Base-by-base conservation (phyloP, 768 basidiomycete species). In the Rhodotorula paludigena region DNA sequence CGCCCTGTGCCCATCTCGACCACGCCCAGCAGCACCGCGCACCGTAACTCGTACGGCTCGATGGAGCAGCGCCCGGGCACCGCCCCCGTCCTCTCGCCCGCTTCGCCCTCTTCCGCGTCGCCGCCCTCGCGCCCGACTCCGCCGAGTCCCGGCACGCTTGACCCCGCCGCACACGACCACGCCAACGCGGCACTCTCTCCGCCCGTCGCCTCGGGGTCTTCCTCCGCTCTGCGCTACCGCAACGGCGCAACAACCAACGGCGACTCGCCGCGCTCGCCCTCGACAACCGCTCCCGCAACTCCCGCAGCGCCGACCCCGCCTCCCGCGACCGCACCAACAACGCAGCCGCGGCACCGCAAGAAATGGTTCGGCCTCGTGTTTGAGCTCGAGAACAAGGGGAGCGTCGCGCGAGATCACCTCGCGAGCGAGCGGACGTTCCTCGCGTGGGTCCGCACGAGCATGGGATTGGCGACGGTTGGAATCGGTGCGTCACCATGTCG, bases 391-490 rank as follows among this genome's bases (percentile, higher is more conserved):
- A 84, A 84, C 69, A 77, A 79, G 35, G 82, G 82, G 18, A 80
- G 78, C 61, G 82, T 83, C 57, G 83, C 83, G 36, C 77, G 84
- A 32, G 83, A 84, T 73, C 83, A 84, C 66, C 79, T 84, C 8
- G 82, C 83, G 3, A 79, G 79, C 15, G 84, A 84, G 68, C 77
- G 83, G 36, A 84, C 82, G 9, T 84, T 82, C 67, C 77, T 84
- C 6, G 82, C 83, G 20, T 84, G 84, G 75, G 77, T 84, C 28
- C 77, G 83, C 45, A 84, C 83, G 33, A 83, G 82, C 62, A 74
- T 83, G 16, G 77, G 56, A 12, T 44, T 70, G 5, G 69, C 64
- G 0, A 66, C 60, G 12, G 66, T 70, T 16, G 69, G 69, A 1
- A 70, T 70, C 15, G 69, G 69, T 70, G 30, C 14, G 64, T 54